Conservation (phyloP, 352 stramenopile genomes). For the Globisporangium paroecandrum region DNA sequence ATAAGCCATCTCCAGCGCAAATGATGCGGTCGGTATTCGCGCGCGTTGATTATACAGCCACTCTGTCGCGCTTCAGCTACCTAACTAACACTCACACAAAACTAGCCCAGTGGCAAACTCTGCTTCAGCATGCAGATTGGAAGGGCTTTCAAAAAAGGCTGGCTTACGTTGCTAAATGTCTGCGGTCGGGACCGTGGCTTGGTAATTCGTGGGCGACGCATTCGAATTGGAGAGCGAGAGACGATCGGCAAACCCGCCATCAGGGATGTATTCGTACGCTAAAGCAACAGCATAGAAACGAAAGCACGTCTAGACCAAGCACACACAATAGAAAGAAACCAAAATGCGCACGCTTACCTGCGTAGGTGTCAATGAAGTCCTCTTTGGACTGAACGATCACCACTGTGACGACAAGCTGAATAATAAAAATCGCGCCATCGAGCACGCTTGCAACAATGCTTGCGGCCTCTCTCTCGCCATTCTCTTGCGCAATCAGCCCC, state of each 20-base stretch:
- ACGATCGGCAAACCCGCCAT: slow-evolving; percentile 45
- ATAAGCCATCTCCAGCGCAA: not conserved
- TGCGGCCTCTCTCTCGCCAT: slow-evolving; percentile 27
- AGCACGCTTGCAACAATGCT: slow-evolving; percentile 46
- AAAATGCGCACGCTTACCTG: slow-evolving; percentile 34
- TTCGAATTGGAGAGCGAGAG: slow-evolving; percentile 35
- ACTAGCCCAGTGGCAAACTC: not conserved
- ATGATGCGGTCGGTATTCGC: not conserved
- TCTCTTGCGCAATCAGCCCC: slow-evolving; percentile 39
- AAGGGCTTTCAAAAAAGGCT: not conserved
- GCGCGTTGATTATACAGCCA: not conserved
- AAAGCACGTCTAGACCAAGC: not conserved
- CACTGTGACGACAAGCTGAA: slow-evolving; percentile 59
- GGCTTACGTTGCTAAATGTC: slow-evolving; percentile 38
- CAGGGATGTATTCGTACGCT: slow-evolving; percentile 85
- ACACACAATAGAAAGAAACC: not conserved
- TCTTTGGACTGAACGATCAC: slow-evolving; percentile 73
- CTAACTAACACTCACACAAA: not conserved
- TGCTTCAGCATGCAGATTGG: not conserved
- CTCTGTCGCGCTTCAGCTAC: not conserved
- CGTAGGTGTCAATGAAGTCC: slow-evolving; percentile 83
- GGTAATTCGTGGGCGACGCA: slow-evolving; percentile 54
- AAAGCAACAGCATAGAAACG: not conserved
- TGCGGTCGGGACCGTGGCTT: slow-evolving; percentile 51
- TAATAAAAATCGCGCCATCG: slow-evolving; percentile 51